Base-by-base conservation (phyloP, 257 asterid species). In the Solanum ossicruentum region DNA sequence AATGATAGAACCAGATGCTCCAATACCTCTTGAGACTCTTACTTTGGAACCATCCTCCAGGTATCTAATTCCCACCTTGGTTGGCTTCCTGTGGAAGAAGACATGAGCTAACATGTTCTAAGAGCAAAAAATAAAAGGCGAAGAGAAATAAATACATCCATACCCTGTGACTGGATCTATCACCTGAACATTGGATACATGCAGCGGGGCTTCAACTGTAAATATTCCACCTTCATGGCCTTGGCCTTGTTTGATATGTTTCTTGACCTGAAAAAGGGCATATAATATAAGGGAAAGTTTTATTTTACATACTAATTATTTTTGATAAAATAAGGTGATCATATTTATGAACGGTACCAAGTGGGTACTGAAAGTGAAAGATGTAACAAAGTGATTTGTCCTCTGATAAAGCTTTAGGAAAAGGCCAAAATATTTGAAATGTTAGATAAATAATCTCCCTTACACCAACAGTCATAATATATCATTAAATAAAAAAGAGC, bases 161-260 rank as follows among this genome's bases (percentile, higher is more conserved):
- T 84, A 96, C 98, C 97, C 97, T 49, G 98, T 94, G 45, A 92
- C 94, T 63, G 98, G 98, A 92, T 96, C 97, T n/a, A 96, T 7
- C 75, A 93, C 93, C 89, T 95, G 97, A 86, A 96, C 96, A 88
- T 96, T 96, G 8, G 98, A 95, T 85, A 91, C 98, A 56, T 96
- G 99, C 73, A 96, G 93, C 36, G 99, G 98, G 73, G 99, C 98
- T 92, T 96, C 99, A 3, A 96, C 96, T 4, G 98, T 84, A 85
- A 96, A 96, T 89, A 96, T 93, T 81, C 99, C 99, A 56, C 99
- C 99, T 89, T 93, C 98, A 70, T 96, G 97, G 3, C 99, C 99
- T 89, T 96, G 98, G 47, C 98, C 97, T 88, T 95, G 99, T 90
- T 95, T 96, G 84, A 96, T 93, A 91, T 95, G 98, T 86, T 97